Conservation (phyloP, 176 grass and related monocot species). For the Aegilops speltoides region DNA sequence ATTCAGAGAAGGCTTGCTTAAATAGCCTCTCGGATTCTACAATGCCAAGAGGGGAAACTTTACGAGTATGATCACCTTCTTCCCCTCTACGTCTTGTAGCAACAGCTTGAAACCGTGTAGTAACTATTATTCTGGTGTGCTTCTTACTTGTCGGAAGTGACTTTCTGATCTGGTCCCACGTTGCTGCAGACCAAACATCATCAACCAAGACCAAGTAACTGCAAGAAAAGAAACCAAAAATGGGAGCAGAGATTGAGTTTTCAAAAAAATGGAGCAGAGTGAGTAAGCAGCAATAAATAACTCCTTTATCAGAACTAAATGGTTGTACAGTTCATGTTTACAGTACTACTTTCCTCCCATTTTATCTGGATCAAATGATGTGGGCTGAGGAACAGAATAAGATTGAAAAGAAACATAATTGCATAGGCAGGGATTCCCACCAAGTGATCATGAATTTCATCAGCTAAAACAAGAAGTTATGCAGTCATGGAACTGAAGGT, state of each 20-base stretch:
- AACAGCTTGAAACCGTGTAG: conserved; percentile 5
- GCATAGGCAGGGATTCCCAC: background rate
- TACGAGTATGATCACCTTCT: background rate
- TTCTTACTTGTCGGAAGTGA: background rate
- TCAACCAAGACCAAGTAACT: background rate
- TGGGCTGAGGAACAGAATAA: background rate
- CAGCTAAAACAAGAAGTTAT: background rate
- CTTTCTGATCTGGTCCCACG: background rate
- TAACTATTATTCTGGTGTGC: background rate
- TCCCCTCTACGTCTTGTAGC: background rate
- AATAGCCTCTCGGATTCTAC: background rate
- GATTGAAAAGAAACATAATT: background rate
- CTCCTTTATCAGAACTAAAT: background rate
- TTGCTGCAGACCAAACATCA: background rate
- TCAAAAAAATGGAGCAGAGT: background rate
- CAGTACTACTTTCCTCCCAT: background rate
- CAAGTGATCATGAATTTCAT: background rate
- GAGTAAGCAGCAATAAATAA: background rate
- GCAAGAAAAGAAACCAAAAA: background rate
- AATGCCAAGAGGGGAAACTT: background rate
- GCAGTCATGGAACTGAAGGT: background rate
- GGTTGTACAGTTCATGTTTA: background rate
- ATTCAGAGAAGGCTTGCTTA: background rate
- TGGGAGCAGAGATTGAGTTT: background rate
- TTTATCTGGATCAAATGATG: background rate